Evolutionary conservation across 176 grass and related monocot species (phyloP).

Genomic region (Hyparrhenia diplandra): DNA sequence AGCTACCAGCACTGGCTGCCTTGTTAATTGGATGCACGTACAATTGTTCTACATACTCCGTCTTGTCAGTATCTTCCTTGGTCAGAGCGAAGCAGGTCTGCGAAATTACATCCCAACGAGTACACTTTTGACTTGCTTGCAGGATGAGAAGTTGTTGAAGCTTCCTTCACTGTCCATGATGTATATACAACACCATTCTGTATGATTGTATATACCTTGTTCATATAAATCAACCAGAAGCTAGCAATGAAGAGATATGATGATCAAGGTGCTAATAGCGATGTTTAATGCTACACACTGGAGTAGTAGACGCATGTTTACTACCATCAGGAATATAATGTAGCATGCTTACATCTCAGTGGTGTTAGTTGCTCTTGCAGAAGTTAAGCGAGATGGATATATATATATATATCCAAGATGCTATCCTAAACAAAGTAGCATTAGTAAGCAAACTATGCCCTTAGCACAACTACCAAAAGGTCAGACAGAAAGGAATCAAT

Average conservation of each 20-base stretch:
- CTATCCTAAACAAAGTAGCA: constrained; percentile 34
- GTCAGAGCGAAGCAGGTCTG: constrained; percentile 49
- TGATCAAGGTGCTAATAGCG: constrained; percentile 5
- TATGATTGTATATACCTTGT: constrained; percentile 19
- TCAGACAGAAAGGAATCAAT: constrained; percentile 23
- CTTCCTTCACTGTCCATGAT: constrained; percentile 22
- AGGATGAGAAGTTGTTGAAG: constrained; percentile 48
- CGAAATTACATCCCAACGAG: constrained; percentile 27
- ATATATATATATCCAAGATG: constrained; percentile 8
- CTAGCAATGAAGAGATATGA: background rate
- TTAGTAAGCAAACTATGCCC: constrained; percentile 8
- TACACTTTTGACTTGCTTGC: constrained; percentile 51
- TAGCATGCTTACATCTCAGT: background rate
- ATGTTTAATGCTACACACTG: background rate
- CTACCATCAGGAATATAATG: constrained; percentile 3
- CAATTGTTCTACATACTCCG: constrained; percentile 14
- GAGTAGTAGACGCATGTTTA: background rate
- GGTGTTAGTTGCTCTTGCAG: constrained; percentile 15
- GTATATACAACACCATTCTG: constrained; percentile 7
- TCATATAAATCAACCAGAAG: background rate
- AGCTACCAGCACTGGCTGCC: constrained; percentile 25
- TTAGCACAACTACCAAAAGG: constrained; percentile 8
- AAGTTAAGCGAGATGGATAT: background rate
- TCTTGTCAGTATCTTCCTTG: constrained; percentile 31
- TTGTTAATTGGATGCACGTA: constrained; percentile 22